Percentiles rank a stretch among this genome's conserved stretches.
phyloP scores from a whole-genome alignment of 495 filamentous ascomycete genomes.

The Penicillium parvum region DNA sequence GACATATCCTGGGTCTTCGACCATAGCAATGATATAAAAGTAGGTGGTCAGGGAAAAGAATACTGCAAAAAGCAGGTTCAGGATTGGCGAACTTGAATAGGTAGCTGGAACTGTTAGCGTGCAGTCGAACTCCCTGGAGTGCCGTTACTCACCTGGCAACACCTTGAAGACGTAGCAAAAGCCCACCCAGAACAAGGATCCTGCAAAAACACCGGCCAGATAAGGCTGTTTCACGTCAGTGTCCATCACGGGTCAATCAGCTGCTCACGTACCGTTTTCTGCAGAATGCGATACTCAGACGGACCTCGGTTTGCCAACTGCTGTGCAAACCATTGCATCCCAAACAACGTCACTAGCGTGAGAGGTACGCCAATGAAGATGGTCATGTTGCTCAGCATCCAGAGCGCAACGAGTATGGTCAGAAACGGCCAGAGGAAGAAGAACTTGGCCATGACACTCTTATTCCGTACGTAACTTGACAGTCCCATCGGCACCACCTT shows the following conservation, averaged over 20 bases:
- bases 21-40: slow-evolving; percentile 83
- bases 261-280: slow-evolving; percentile 66
- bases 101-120: slow-evolving; percentile 45
- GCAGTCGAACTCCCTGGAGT: slow-evolving; percentile 1
- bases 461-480: slow-evolving; percentile 61
- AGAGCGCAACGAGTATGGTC: slow-evolving; percentile 62
- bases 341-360: slow-evolving; percentile 58
- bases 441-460: slow-evolving; percentile 75
- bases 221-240: slow-evolving; percentile 57
- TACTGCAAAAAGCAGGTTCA: slow-evolving; percentile 68
- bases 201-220: slow-evolving; percentile 89
- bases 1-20: slow-evolving; percentile 88
- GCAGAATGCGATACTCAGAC: slow-evolving; percentile 77
- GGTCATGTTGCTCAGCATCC: slow-evolving; percentile 67
- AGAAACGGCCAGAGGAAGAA: slow-evolving; percentile 88
- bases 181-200: slow-evolving; percentile 77
- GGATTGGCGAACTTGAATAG: slow-evolving; percentile 56
- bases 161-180: slow-evolving; percentile 69
- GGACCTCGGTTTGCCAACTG: slow-evolving; percentile 76
- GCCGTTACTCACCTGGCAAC: slow-evolving; percentile 55
- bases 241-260: neutral
- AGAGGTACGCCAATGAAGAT: slow-evolving; percentile 73
- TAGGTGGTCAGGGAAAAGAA: slow-evolving; percentile 65
- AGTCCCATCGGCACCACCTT: slow-evolving; percentile 50
- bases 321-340: slow-evolving; percentile 73